These are phyloP conservation scores for Pezicula rhizophila DNA, from an alignment of 2,329 filamentous ascomycete genomes.

Conservation along the genomic window DNA sequence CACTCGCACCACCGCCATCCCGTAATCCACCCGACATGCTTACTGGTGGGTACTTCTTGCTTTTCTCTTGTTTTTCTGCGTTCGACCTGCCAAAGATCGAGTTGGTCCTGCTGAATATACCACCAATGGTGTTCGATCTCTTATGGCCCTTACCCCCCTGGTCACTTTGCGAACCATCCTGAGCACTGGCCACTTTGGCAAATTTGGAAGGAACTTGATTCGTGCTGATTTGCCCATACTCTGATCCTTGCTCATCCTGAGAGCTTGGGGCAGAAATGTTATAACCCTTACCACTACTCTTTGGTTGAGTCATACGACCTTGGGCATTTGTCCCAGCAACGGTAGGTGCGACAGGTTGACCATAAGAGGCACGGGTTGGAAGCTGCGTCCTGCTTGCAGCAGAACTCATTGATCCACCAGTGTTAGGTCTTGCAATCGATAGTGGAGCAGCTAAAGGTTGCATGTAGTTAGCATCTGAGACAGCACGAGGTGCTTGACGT, in stretches of 20 bases:
- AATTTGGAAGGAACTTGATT: conserved; percentile 51
- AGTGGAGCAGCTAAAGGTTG: conserved; percentile 40
- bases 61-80: conserved; percentile 50
- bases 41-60: conserved; percentile 72
- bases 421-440: conserved; percentile 60
- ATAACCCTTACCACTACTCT: conserved; percentile 53
- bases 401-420: conserved; percentile 74
- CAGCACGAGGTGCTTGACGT: conserved; percentile 44
- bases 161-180: conserved; percentile 38
- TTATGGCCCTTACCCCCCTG: conserved; percentile 45
- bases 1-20: conserved; percentile 43
- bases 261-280: conserved; percentile 63
- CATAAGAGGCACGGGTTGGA: conserved; percentile 75
- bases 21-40: conserved; percentile 70
- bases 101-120: conserved; percentile 75
- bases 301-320: conserved; percentile 80
- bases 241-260: conserved; percentile 40
- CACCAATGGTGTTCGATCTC: conserved; percentile 70
- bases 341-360: conserved; percentile 79
- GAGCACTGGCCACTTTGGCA: conserved; percentile 50
- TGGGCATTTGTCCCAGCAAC: conserved; percentile 85
- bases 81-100: conserved; percentile 65
- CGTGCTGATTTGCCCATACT: conserved; percentile 55
- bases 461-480: conserved; percentile 49
- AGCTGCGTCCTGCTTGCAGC: conserved; percentile 47